Conservation (phyloP, 1,139 yeast genomes). For the Suhomyces wounanorum region DNA sequence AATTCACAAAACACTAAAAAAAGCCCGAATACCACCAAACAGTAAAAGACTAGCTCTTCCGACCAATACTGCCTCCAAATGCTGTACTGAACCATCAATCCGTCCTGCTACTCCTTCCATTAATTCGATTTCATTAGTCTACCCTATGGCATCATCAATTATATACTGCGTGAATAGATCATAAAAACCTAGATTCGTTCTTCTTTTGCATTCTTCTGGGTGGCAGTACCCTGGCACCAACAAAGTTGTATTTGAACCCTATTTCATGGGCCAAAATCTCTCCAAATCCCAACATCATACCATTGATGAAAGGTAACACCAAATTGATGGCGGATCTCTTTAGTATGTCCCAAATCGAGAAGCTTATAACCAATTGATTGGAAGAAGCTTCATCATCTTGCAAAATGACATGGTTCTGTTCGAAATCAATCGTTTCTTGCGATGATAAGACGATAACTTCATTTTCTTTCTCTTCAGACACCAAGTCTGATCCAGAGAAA, state of each 20-base stretch:
- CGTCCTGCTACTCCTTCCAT: background rate
- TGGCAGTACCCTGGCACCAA: conserved; percentile 67
- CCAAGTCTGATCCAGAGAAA: conserved; percentile 1
- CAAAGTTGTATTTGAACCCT: conserved; percentile 79
- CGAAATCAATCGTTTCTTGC: conserved; percentile 6
- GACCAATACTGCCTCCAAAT: too few species aligned
- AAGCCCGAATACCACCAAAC: too few species aligned
- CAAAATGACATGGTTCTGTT: background rate
- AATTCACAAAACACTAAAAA: too few species aligned
- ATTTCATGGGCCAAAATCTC: conserved; percentile 93
- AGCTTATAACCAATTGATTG: conserved; percentile 2
- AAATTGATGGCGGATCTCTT: conserved; percentile 68
- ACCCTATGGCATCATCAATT: background rate
- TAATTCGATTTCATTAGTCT: background rate
- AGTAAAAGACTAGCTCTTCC: too few species aligned
- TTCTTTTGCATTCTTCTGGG: conserved; percentile 32
- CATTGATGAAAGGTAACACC: conserved; percentile 85
- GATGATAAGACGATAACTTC: conserved; percentile 10
- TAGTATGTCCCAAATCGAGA: conserved; percentile 35
- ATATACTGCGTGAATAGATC: background rate
- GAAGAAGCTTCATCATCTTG: background rate
- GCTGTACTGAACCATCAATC: too few species aligned
- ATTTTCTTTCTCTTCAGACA: background rate
- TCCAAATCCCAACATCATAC: conserved; percentile 95
- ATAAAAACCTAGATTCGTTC: conserved; percentile 10